A percentile compares a stretch with the other conserved stretches of the same genome.
These are phyloP conservation scores for Lactuca sativa DNA, from an alignment of 129 eudicot genomes.

Conservation along the genomic window DNA sequence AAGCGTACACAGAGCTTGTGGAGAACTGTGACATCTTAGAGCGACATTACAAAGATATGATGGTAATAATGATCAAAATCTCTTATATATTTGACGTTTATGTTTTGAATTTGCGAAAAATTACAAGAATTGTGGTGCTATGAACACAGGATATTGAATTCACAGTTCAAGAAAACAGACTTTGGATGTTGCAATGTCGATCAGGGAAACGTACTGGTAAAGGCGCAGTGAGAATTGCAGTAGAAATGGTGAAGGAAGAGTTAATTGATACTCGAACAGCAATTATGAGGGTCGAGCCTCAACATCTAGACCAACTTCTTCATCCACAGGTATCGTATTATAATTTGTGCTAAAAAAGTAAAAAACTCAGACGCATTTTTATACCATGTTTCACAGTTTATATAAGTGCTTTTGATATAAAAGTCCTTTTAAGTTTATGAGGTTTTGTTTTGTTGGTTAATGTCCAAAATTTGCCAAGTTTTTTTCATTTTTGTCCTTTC, in stretches of 20 bases:
- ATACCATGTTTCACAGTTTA: no score
- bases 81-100: background rate
- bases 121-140: conserved; percentile 10
- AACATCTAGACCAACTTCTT: conserved; percentile 98
- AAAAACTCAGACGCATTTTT: background rate
- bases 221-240: conserved; percentile 92
- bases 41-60: conserved; percentile 93
- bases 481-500: no score
- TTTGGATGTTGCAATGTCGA: conserved; percentile 99
- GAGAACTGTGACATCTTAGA: conserved; percentile 94
- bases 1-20: conserved; percentile 87
- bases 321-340: conserved; percentile 86
- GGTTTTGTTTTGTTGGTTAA: no score
- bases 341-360: background rate
- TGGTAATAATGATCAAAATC: conserved; percentile 46
- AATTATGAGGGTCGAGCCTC: conserved; percentile 94
- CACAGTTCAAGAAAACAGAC: conserved; percentile 96
- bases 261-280: conserved; percentile 65
- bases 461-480: no score
- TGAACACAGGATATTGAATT: conserved; percentile 88
- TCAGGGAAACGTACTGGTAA: conserved; percentile 92
- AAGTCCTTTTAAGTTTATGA: no score
- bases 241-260: conserved; percentile 91
- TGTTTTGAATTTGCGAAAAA: background rate
- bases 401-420: no score